These are phyloP conservation scores for Auricularia auricula-judae DNA, from an alignment of 768 basidiomycete species.

Conservation along the genomic window DNA sequence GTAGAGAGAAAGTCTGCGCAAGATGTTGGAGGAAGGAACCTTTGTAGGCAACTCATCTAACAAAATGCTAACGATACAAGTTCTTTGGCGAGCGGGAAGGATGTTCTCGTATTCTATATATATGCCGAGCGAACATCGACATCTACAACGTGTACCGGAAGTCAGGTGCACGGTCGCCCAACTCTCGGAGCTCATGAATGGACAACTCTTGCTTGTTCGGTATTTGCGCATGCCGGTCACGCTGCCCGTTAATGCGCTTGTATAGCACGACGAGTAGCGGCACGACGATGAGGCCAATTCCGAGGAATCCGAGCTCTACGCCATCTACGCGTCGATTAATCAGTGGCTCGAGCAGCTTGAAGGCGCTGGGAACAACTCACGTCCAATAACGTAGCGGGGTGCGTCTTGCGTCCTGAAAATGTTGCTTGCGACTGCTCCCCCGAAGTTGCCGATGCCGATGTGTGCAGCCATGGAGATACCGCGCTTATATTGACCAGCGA, in stretches of 20 bases:
- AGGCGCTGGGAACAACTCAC: slow-evolving; percentile 20
- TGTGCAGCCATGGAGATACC: slow-evolving; percentile 57
- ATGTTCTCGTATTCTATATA: no score
- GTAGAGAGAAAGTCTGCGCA: no score
- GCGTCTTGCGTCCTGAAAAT: slow-evolving; percentile 49
- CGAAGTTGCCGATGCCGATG: slow-evolving; percentile 57
- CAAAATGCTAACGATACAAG: no score
- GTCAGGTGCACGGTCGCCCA: slow-evolving; percentile 55
- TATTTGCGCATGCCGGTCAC: slow-evolving; percentile 25
- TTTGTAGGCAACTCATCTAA: no score
- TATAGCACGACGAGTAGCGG: slow-evolving; percentile 41
- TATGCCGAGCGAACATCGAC: neutral
- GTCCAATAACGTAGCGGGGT: slow-evolving; percentile 51
- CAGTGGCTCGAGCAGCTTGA: neutral
- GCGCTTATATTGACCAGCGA: slow-evolving; percentile 60
- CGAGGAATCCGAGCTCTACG: slow-evolving; percentile 56
- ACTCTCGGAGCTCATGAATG: slow-evolving; percentile 20
- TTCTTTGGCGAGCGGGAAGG: no score
- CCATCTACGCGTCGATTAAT: slow-evolving; percentile 29
- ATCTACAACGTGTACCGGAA: slow-evolving; percentile 42
- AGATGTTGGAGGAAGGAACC: no score
- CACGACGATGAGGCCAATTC: slow-evolving; percentile 45
- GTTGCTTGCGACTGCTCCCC: slow-evolving; percentile 52
- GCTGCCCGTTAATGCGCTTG: slow-evolving; percentile 40
- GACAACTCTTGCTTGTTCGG: slow-evolving; percentile 10